Base-by-base conservation (phyloP, 805 yeast species). In the Candida nitratophila region DNA sequence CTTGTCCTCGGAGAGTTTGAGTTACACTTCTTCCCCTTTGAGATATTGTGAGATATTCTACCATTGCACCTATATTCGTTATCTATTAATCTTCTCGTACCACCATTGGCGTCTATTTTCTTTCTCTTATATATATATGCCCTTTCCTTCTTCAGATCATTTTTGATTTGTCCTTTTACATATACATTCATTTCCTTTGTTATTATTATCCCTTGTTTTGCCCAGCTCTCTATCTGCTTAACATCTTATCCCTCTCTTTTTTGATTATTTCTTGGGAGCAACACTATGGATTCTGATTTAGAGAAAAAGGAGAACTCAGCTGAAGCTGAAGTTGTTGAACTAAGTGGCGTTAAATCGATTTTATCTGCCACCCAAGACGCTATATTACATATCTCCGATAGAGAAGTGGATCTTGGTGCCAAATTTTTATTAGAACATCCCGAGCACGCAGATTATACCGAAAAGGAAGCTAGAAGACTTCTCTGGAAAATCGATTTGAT, bases 401-500 rank as follows among this genome's bases (percentile, higher is more conserved):
- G 33, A 33, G 43, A 48, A 11, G 10, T 50, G 20, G 61, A 57
- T 50, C 44, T 48, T 17, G 61, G 61, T 44, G 61, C 59, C 17
- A 47, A 40, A 37, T 57, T 41, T 31, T 43, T 57, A 31, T 12
- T 45, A 16, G 57, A 53, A 29, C 56, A 55, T 39, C 53, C 57
- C 12, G 51, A 58, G 43, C 48, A 49, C 47, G 58, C 57, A 27
- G 56, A 44, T 45, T 54, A 53, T 24, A 46, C 56, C 7, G 20
- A 16, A 38, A 42, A 45, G 20, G 51, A 40, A 15, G 33, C 40
- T 19, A 47, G 44, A 27, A 27, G 37, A 34, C 29, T 48, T 37
- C 36, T 48, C 3, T 32, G 51, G 38, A 78, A 77, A 51, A 69
- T 74, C 33, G 83, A 77, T 53, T 39, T 69, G 33, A 67, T 63